A percentile compares a stretch with the other conserved stretches of the same genome.
These are phyloP conservation scores for Cynara cardunculus DNA, from an alignment of 129 eudicot species.

Conservation along the genomic window DNA sequence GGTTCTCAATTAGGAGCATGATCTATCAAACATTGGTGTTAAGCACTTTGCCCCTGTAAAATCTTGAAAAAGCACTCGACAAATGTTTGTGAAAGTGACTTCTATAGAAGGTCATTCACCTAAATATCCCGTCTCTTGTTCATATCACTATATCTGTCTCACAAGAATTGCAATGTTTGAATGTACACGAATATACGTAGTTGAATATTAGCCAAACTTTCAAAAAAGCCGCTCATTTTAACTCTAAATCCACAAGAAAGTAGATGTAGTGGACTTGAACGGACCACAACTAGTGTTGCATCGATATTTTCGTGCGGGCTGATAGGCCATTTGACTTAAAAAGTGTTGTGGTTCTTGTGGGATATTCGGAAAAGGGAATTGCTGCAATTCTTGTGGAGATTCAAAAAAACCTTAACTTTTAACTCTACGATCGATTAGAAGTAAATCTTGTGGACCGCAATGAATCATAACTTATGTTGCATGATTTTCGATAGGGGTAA, in stretches of 20 bases:
- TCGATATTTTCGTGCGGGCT: neutral
- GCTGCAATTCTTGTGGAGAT: neutral
- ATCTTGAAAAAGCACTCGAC: neutral
- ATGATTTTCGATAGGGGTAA: neutral
- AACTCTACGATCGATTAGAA: neutral
- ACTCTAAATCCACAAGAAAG: neutral
- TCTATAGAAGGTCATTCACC: too few species aligned
- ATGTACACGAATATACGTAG: neutral
- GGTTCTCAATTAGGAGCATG: neutral
- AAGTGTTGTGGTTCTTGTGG: constrained; percentile 1
- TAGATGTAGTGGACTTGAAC: neutral
- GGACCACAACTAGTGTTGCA: constrained; percentile 12
- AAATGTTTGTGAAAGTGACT: too few species aligned
- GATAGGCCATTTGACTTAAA: neutral
- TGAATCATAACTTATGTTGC: constrained; percentile 5
- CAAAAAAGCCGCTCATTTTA: neutral
- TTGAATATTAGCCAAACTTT: neutral
- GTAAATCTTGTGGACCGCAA: constrained; percentile 15
- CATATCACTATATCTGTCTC: neutral
- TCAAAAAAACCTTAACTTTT: neutral
- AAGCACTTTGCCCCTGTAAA: neutral
- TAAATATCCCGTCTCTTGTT: neutral
- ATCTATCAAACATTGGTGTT: neutral
- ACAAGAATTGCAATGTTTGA: neutral
- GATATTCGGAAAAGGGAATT: constrained; percentile 7